Conservation (phyloP, 345 rosid genomes). For the Syzygium aromaticum region DNA sequence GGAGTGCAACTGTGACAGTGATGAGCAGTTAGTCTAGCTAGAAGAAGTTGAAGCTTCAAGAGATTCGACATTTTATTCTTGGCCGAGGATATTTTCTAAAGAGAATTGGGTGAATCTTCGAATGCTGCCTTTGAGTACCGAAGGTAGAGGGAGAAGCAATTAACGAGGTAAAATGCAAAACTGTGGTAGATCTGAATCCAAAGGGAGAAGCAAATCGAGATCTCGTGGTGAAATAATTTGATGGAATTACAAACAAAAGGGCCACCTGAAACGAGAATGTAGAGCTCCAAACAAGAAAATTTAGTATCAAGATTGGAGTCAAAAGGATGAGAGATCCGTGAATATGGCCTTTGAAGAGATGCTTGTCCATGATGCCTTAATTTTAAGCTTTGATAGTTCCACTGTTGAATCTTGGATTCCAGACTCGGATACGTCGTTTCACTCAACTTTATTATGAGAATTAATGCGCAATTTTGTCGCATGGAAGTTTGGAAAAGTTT, state of each 20-base stretch:
- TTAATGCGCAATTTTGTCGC: not conserved
- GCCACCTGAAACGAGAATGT: not conserved
- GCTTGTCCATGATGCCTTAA: not conserved
- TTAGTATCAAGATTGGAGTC: not conserved
- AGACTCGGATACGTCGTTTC: not conserved
- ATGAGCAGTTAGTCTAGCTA: not conserved
- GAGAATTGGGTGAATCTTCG: not conserved
- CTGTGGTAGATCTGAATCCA: fast-evolving
- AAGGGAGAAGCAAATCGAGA: not conserved
- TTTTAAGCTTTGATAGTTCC: not conserved
- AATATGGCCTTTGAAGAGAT: not conserved
- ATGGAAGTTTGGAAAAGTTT: not conserved
- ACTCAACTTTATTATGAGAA: not conserved
- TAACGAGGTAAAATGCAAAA: not conserved
- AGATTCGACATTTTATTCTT: not conserved
- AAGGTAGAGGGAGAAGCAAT: not conserved
- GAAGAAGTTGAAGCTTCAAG: not conserved
- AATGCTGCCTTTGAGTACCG: not conserved
- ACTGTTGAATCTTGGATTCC: not conserved
- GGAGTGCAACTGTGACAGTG: fast-evolving
- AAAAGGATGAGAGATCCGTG: not conserved
- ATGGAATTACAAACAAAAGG: not conserved
- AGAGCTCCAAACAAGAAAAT: not conserved
- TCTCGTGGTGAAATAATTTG: not conserved
- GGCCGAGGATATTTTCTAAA: not conserved